These are phyloP conservation scores for Blumeria hordei DNA, from an alignment of 2,329 filamentous ascomycete species.

Conservation along the genomic window DNA sequence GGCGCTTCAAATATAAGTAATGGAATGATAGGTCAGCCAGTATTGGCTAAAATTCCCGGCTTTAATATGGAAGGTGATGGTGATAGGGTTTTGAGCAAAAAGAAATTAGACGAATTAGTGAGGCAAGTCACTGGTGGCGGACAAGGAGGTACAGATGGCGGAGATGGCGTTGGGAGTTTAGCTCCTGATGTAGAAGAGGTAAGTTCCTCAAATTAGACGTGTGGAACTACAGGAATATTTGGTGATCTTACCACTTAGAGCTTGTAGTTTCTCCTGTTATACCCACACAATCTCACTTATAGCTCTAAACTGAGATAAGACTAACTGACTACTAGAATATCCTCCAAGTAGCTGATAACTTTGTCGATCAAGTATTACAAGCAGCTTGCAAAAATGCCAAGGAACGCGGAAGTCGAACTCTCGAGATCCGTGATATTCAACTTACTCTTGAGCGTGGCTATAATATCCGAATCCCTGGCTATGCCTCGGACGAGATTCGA, in stretches of 20 bases:
- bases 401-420: conserved; percentile 66
- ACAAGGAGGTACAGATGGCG: conserved; percentile 33
- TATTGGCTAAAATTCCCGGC: conserved; percentile 54
- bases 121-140: conserved; percentile 74
- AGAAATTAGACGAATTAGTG: conserved; percentile 87
- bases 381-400: conserved; percentile 79
- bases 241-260: not conserved
- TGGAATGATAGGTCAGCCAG: conserved; percentile 71
- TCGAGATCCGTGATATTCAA: conserved; percentile 74
- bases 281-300: not conserved
- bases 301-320: not conserved
- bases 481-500: conserved; percentile 78
- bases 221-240: not conserved
- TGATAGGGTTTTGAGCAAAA: conserved; percentile 86
- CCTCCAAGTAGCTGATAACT: conserved; percentile 74
- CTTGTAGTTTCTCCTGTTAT: not conserved
- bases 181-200: conserved; percentile 93
- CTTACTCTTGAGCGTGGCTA: conserved; percentile 64
- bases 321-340: conserved; percentile 36
- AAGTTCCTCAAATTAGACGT: conserved; percentile 14
- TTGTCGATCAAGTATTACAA: conserved; percentile 76
- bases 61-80: conserved; percentile 81
- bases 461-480: conserved; percentile 83
- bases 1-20: conserved; percentile 51
- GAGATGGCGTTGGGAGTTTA: conserved; percentile 46